A percentile compares a stretch with the other conserved stretches of the same genome.
These are phyloP conservation scores for Micractinium sp. DNA, from an alignment of 139 green algal genomes.

Conservation along the genomic window DNA sequence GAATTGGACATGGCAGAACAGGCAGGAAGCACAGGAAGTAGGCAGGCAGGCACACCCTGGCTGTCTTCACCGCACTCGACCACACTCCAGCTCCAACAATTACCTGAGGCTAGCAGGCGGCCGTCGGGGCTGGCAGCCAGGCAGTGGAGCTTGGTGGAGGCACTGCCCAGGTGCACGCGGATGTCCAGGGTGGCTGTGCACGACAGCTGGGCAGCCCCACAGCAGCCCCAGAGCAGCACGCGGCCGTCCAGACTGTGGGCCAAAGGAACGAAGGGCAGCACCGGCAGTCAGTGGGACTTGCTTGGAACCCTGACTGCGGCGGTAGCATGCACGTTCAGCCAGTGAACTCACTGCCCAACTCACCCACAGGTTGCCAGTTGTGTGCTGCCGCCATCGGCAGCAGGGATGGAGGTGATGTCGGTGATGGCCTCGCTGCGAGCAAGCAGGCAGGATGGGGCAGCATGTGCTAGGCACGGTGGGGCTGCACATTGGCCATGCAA, in stretches of 20 bases:
- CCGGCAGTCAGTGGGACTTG: neutral
- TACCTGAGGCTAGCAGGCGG: constrained; percentile 23
- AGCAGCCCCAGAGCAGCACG: neutral
- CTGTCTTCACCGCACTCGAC: neutral
- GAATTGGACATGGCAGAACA: neutral
- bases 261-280: neutral
- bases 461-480: neutral
- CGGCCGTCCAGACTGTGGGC: constrained; percentile 12
- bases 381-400: too few relatives aligned
- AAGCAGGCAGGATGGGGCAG: neutral
- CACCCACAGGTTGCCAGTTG: neutral
- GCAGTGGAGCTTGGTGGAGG: neutral
- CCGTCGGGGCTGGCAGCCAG: constrained; percentile 5
- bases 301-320: neutral
- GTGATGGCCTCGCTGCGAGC: neutral
- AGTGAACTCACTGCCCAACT: too few relatives aligned
- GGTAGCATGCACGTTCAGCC: too few relatives aligned
- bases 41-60: too few relatives aligned
- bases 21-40: neutral
- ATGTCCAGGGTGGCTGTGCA: neutral
- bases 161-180: neutral
- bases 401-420: neutral
- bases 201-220: neutral
- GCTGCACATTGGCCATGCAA: neutral
- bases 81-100: neutral